Evolutionary conservation across 805 yeast species (phyloP).

Genomic region (Sungouiella thailandica): DNA sequence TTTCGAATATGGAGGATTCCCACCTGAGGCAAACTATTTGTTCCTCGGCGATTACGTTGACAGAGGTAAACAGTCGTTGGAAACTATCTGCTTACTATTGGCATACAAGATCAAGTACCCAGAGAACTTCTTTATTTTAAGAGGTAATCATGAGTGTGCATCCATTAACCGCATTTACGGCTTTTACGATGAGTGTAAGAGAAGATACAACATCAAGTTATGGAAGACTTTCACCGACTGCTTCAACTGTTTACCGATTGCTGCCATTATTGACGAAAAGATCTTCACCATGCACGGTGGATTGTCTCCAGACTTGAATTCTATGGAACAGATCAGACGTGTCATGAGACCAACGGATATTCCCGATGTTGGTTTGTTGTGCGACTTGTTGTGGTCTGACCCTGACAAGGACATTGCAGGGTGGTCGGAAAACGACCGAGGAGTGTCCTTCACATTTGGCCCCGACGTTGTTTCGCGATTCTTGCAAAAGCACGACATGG

Average conservation of each 20-base stretch:
- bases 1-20: conserved; percentile 98
- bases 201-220: conserved; percentile 95
- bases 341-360: conserved; percentile 99
- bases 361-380: conserved; percentile 94
- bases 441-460: conserved; percentile 99
- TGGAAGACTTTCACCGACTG: conserved; percentile 99
- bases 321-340: conserved; percentile 98
- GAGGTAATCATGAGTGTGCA: conserved; percentile 99
- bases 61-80: conserved; percentile 96
- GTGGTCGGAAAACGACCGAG: conserved; percentile 99
- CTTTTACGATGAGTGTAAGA: conserved; percentile 96
- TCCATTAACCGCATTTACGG: conserved; percentile 97
- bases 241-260: conserved; percentile 96
- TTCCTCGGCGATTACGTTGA: conserved; percentile 97
- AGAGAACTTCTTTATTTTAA: conserved; percentile 90
- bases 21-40: conserved; percentile 95
- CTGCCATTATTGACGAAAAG: conserved; percentile 96
- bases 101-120: conserved; percentile 98
- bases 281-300: conserved; percentile 99
- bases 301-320: conserved; percentile 90
- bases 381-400: conserved; percentile 97
- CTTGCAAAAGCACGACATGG: conserved; percentile 96
- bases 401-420: conserved; percentile 98
- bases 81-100: conserved; percentile 87
- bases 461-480: conserved; percentile 97